phyloP scores from a whole-genome alignment of 2,329 filamentous ascomycete genomes.

The Onygena corvina region DNA sequence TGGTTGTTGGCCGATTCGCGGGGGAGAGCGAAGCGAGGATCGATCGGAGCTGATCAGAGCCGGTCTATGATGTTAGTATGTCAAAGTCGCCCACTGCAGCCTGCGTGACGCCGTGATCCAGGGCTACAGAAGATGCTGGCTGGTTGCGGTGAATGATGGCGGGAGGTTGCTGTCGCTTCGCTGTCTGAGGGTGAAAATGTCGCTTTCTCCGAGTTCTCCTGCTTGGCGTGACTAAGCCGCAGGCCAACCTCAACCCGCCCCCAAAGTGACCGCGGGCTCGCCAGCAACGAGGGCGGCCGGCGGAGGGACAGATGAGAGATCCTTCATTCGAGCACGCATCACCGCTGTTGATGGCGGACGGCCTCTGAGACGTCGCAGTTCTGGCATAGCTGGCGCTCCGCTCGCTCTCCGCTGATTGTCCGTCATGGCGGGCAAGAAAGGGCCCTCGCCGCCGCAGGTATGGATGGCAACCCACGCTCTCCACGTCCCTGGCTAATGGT shows the following conservation, averaged over 20 bases:
- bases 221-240: conserved; percentile 15
- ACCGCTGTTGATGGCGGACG: neutral
- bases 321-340: neutral
- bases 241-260: neutral
- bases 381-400: neutral
- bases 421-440: conserved; percentile 34
- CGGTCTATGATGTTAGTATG: no score
- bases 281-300: no score
- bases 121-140: no score
- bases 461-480: neutral
- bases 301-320: neutral
- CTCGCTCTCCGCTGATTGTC: neutral
- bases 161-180: no score
- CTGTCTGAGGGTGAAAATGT: conserved; percentile 16
- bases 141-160: no score
- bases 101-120: no score
- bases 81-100: no score
- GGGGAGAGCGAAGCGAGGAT: neutral
- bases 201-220: conserved; percentile 6
- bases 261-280: neutral
- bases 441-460: conserved; percentile 11
- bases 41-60: neutral
- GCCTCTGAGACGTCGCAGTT: neutral
- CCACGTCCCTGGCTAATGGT: conserved; percentile 7
- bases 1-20: conserved; percentile 34